These are phyloP conservation scores for Neoarthrinium moseri DNA, from an alignment of 2,329 filamentous ascomycete genomes.

Conservation along the genomic window DNA sequence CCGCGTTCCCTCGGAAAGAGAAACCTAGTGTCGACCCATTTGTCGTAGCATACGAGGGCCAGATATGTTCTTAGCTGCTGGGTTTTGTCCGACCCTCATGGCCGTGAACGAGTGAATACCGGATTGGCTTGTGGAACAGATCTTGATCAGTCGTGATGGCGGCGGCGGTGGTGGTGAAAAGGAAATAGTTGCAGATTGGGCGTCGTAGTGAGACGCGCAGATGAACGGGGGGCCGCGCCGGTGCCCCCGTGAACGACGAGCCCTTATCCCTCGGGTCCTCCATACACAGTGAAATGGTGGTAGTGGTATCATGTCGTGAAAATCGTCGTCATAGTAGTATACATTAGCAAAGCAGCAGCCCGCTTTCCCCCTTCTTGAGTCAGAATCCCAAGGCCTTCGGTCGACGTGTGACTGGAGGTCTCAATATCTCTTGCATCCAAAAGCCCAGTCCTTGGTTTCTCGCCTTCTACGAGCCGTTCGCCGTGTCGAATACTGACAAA, in stretches of 20 bases:
- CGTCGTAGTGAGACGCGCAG: no score
- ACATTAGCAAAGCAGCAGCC: constrained; percentile 1
- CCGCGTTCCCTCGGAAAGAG: no score
- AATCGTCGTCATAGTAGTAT: constrained; percentile 7
- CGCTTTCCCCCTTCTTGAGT: no score
- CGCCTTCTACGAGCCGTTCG: constrained; percentile 19
- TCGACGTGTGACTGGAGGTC: neutral
- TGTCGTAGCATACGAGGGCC: no score
- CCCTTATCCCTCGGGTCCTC: neutral
- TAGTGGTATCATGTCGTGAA: constrained; percentile 8
- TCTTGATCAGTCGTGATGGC: neutral
- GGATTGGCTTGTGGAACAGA: neutral
- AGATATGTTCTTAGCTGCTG: no score
- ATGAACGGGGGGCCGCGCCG: neutral
- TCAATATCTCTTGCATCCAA: neutral
- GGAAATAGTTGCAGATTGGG: no score
- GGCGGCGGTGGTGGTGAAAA: no score
- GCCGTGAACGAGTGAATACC: neutral
- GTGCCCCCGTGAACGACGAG: neutral
- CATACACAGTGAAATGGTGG: constrained; percentile 1
- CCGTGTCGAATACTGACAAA: constrained; percentile 16
- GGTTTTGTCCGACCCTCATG: no score
- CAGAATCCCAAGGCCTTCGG: neutral
- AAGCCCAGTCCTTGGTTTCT: neutral
- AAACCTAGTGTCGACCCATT: no score